Conservation (phyloP, 2,329 filamentous ascomycete species). For the Sclerotinia trifoliorum region DNA sequence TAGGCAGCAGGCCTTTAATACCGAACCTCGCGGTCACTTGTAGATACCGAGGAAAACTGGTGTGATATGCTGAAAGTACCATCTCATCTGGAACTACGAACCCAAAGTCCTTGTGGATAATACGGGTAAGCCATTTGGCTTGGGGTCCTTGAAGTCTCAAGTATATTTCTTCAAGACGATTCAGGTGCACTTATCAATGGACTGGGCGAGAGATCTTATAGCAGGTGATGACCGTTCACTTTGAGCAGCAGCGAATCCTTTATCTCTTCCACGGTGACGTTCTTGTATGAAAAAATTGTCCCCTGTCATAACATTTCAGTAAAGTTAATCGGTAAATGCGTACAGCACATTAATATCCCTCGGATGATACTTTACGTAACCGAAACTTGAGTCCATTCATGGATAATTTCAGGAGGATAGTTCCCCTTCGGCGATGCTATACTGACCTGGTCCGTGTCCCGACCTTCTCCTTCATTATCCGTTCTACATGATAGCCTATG, state of each 20-base stretch:
- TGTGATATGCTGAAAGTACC: conserved; percentile 49
- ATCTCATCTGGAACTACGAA: conserved; percentile 53
- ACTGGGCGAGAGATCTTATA: conserved; percentile 45
- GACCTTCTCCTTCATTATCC: conserved; percentile 28
- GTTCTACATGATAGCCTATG: conserved; percentile 11
- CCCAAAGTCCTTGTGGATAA: conserved; percentile 71
- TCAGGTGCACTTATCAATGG: conserved; percentile 12
- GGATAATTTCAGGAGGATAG: background rate
- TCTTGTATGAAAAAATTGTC: conserved; percentile 14
- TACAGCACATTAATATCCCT: background rate
- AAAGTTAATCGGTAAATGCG: background rate
- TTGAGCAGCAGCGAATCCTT: conserved; percentile 62
- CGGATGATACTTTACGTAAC: background rate
- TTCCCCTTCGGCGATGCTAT: background rate
- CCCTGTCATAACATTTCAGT: background rate
- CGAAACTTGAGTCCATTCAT: conserved; percentile 1
- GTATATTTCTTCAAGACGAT: conserved; percentile 54
- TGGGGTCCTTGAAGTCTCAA: conserved; percentile 62
- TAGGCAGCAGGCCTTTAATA: background rate
- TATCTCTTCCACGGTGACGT: conserved; percentile 69
- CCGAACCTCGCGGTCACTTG: background rate
- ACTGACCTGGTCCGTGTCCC: conserved; percentile 14
- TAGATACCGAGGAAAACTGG: conserved; percentile 7
- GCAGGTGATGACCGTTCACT: conserved; percentile 69
- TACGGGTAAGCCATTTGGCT: conserved; percentile 82